Evolutionary conservation across 805 yeast genomes (phyloP), one percentile per base, ranked within the genome.

Genomic region (Teunomyces kruisii): DNA sequence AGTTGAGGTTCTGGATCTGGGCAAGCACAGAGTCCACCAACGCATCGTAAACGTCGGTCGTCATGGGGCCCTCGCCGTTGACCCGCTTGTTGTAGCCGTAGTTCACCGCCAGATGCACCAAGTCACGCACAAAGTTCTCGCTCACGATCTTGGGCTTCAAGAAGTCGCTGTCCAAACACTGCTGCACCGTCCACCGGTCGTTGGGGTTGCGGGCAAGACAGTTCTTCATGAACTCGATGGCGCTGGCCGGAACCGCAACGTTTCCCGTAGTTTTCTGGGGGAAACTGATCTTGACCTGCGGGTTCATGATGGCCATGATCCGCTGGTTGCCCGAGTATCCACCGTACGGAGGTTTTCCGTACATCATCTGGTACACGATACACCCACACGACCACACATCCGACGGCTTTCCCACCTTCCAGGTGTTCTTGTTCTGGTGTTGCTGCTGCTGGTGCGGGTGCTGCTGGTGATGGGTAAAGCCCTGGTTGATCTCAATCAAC

Each of bases 381-480:
- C 98, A 90, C 0, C 99, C 99, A 66, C 96, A 87, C 15, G 98
- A 90, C 99, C 99, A 94, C 12, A 94, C 83, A 67, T 94, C 99
- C 1, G 97, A 86, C 0, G 98, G 96, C 56, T 84, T 85, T 1
- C 98, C 97, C 9, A 91, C 96, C 62, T 81, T 87, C 92, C 84
- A 68, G 30, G 80, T 66, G 46, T 55, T 60, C 40, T 55, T 58
- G 15, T 49, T 46, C 16, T 48, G 48, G 8, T 43, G 41, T 15
- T 31, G 35, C 32, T 17, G 29, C 15, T n/a, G n/a, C n/a, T n/a
- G n/a, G n/a, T n/a, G n/a, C n/a, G n/a, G n/a, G n/a, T n/a, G n/a
- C n/a, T n/a, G n/a, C n/a, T n/a, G n/a, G n/a, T n/a, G n/a, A n/a
- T n/a, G 17, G 45, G 58, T 62, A 32, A 59, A 57, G 5, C 60